A percentile compares a stretch with the other conserved stretches of the same genome.
Evolutionary conservation across 257 asterid genomes (phyloP).

Genomic region (Ballota nigra): DNA sequence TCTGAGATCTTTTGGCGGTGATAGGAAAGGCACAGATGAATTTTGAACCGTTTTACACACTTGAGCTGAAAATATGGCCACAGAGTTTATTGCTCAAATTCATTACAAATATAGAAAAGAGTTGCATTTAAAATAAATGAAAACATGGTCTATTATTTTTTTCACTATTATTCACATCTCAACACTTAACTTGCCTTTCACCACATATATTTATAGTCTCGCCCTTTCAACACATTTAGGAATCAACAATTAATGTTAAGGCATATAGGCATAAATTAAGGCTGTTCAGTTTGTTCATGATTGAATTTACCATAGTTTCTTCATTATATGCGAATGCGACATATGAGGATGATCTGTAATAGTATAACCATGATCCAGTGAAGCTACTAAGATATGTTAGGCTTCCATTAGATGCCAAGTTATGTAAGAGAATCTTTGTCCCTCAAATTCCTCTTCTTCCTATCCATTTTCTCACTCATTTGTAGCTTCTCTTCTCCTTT

Average conservation of each 20-base stretch:
- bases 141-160: too few species aligned
- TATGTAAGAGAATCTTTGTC: not conserved
- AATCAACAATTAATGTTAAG: not conserved
- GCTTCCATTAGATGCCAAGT: not conserved
- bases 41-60: too few species aligned
- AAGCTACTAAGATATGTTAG: too few species aligned
- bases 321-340: not conserved
- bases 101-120: too few species aligned
- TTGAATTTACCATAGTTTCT: not conserved
- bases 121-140: too few species aligned
- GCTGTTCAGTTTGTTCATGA: not conserved
- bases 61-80: too few species aligned
- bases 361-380: not conserved
- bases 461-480: not conserved
- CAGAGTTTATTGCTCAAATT: too few species aligned
- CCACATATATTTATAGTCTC: not conserved
- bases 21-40: too few species aligned
- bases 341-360: not conserved
- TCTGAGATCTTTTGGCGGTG: too few species aligned
- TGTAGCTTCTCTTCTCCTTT: not conserved
- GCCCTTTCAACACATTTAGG: not conserved
- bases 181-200: not conserved
- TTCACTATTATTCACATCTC: too few species aligned
- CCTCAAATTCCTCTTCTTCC: conserved; percentile 4
- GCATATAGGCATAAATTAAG: not conserved